Percentiles rank a stretch among this genome's conserved stretches.
phyloP scores from a whole-genome alignment of 78 protist genomes.

The Ministeria vibrans region DNA sequence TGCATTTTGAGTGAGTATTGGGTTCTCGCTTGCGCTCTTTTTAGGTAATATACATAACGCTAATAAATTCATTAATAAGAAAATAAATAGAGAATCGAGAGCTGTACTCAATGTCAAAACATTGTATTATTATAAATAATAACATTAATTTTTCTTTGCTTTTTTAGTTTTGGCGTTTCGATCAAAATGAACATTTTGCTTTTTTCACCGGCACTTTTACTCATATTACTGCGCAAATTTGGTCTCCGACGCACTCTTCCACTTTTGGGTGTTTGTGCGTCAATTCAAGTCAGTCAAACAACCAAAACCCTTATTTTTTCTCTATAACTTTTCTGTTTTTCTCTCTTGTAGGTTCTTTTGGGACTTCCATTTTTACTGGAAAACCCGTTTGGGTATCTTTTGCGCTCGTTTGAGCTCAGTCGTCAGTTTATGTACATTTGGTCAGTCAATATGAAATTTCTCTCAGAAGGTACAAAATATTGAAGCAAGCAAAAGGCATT shows the following conservation, averaged over 20 bases:
- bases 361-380: conserved; percentile 70
- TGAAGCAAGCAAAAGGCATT: too few relatives aligned
- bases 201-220: conserved; percentile 62
- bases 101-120: too few relatives aligned
- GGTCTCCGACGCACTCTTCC: conserved; percentile 49
- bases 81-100: too few relatives aligned
- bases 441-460: conserved; percentile 83
- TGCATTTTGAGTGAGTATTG: conserved; percentile 29
- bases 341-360: conserved; percentile 29
- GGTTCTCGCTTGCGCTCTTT: conserved; percentile 49
- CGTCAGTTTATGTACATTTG: conserved; percentile 66
- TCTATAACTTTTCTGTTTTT: background rate
- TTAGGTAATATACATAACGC: conserved; percentile 19
- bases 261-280: conserved; percentile 37
- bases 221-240: conserved; percentile 35
- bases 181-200: conserved; percentile 86
- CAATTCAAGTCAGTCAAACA: conserved; percentile 27
- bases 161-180: conserved; percentile 48
- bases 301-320: background rate
- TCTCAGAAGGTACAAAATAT: too few relatives aligned
- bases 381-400: conserved; percentile 45
- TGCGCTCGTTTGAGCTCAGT: conserved; percentile 62
- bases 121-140: too few relatives aligned
- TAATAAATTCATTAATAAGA: too few relatives aligned
- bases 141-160: too few relatives aligned